Percentiles rank a stretch among this genome's conserved stretches.
Conservation (phyloP, 306 rosid genomes). For the Biancaea sappan region DNA sequence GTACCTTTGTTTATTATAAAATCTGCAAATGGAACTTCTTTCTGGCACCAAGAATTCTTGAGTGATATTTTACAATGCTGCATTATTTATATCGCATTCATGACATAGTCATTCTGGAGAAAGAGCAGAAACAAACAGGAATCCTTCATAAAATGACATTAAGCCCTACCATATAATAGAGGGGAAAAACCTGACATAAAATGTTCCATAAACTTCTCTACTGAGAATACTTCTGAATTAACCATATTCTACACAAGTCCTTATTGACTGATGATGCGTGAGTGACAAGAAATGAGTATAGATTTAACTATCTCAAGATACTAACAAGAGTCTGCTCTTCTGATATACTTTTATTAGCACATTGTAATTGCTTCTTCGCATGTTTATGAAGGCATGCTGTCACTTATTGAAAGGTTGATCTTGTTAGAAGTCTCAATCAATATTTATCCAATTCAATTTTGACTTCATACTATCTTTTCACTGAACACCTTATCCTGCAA, state of each 20-base stretch:
- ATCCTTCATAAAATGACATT: not conserved
- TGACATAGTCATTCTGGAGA: slow-evolving; percentile 2
- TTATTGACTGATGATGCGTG: not conserved
- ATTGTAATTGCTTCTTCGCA: not conserved
- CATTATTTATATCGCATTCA: not conserved
- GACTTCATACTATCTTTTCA: not conserved
- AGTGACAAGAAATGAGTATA: not conserved
- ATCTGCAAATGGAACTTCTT: not conserved
- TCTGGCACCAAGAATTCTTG: not conserved
- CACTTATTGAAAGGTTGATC: not conserved
- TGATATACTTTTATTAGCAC: slow-evolving; percentile 15
- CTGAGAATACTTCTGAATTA: not conserved
- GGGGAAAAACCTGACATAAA: not conserved
- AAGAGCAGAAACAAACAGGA: slow-evolving; percentile 16
- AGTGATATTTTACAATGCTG: slow-evolving; percentile 13
- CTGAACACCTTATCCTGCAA: slow-evolving; percentile 4
- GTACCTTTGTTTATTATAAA: slow-evolving; percentile 33
- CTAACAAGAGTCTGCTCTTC: slow-evolving; percentile 14
- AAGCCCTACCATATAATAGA: not conserved
- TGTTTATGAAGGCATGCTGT: not conserved
- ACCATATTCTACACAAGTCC: slow-evolving; percentile 17
- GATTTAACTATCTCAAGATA: not conserved
- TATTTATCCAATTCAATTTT: slow-evolving; percentile 11
- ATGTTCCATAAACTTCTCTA: not conserved
- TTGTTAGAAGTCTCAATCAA: slow-evolving; percentile 5